Evolutionary conservation across 176 grass and related monocot species (phyloP), one percentile per base, ranked within the genome.

Genomic region (Metroxylon sagu): DNA sequence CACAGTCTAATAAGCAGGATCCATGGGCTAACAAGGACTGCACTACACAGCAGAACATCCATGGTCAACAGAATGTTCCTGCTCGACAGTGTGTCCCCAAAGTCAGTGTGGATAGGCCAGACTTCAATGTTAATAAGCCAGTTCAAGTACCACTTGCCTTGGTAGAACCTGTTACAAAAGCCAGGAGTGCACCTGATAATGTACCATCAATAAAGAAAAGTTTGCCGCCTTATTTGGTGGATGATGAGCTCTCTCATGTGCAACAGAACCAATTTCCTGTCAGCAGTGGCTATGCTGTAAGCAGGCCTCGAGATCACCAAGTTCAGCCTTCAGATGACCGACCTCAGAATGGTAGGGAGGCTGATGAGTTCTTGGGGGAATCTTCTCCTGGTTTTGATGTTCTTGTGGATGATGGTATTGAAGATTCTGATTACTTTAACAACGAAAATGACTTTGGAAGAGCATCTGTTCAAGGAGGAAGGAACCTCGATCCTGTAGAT

Each of bases 381-480:
- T 85, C 86, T 77, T 86, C 92, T 10, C 87, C 87, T 73, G 93
- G 87, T 49, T 97, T 97, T 77, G 92, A 97, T 50, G 92, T 97
- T 65, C 83, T 97, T 59, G 92, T 97, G 49, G 83, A 90, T 68
- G 77, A 97, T 25, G 82, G 85, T 63, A 71, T 71, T 23, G 79
- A 89, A 71, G 64, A 65, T 54, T 66, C 87, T 80, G 70, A 76
- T 57, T 98, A 88, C 74, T 64, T 78, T 62, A 77, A 65, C 28
- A 79, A 82, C 0, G 80, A 85, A 19, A 76, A 89, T 16, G 75
- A 92, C 56, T 88, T 80, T 56, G 68, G 70, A 77, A 82, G 79
- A 55, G 73, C 54, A 29, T 35, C 65, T 55, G 17, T 56, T 54
- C 29, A 80, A 48, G 54, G 35, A 60, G 62, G 54, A 43, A 52